Evolutionary conservation across 208 protist genomes (phyloP).

Genomic region (Trypanosoma platydactyli): DNA sequence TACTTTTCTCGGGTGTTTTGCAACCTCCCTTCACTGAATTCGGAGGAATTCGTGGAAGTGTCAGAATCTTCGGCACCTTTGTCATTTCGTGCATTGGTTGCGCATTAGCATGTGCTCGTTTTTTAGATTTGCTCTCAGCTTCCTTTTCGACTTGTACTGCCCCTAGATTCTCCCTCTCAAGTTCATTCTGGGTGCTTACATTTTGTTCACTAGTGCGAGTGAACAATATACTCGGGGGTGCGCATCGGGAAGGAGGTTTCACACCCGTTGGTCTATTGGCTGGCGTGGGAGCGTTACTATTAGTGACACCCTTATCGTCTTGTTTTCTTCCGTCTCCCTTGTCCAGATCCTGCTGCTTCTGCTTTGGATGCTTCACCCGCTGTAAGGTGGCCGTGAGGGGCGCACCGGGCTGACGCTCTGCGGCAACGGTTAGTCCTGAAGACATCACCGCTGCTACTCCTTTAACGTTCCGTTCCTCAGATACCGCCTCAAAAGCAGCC

Average conservation of each 20-base stretch:
- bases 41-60: conserved; percentile 15
- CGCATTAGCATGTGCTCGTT: not conserved
- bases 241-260: not conserved
- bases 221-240: not conserved
- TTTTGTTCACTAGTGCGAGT: not conserved
- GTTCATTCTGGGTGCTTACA: not conserved
- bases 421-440: not conserved
- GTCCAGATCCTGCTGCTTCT: not conserved
- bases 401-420: not conserved
- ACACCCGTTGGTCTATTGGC: not conserved
- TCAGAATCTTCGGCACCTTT: not conserved
- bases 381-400: not conserved
- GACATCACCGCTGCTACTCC: not conserved
- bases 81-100: not conserved
- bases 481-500: conserved; percentile 15
- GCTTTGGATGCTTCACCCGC: not conserved
- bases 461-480: not conserved
- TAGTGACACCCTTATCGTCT: not conserved
- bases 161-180: no score
- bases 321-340: not conserved
- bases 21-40: not conserved
- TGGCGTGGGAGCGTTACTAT: not conserved
- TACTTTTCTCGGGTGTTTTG: not conserved
- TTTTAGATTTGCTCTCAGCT: not conserved
- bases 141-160: not conserved